Evolutionary conservation across 768 basidiomycete species (phyloP), one percentile per base, ranked within the genome.

Genomic region (Termitomyces sp.): DNA sequence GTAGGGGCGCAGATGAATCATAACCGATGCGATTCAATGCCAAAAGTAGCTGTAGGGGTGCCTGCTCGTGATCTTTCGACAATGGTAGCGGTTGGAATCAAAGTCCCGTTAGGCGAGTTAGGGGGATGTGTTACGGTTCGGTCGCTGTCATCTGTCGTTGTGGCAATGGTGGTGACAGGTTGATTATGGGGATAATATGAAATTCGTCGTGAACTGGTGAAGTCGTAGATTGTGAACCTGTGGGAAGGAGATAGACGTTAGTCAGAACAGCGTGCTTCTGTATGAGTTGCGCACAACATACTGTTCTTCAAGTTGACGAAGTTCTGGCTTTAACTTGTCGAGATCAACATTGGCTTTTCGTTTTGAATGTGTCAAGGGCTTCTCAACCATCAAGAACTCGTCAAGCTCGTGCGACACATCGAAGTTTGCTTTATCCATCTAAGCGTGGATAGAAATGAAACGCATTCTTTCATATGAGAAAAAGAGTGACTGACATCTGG

Each of bases 371-470:
- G 93, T 97, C 57, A 98, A 76, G n/a, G 96, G 96, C 70, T 98
- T 98, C 75, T 98, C 96, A 54, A 95, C 95, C 82, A 98, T 85
- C 68, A 99, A 73, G 67, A 98, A 90, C 71, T 99, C 97, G 70
- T 99, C 95, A 11, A 99, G 83, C 76, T 98, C 97, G 68, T 98
- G 95, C 37, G 93, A 87, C 39, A 97, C 89, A 69, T 99, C 96
- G 72, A 98, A 99, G 72, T 99, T 98, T n/a, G 95, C 92, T 73
- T 89, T 89, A 70, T 95, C 95, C 73, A 89, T 86, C 95, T 99
- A 68, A 30, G 44, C 52, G 53, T 45, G 22, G 20, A 37, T 37
- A 58, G 44, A 60, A 61, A 36, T 65, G 36, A 49, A 49, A 45
- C 16, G 47, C 47, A 31, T 52, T 47, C 30, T 22, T 54, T 50